Conservation (phyloP, 352 stramenopile species). For the Phytophthora brassicae region DNA sequence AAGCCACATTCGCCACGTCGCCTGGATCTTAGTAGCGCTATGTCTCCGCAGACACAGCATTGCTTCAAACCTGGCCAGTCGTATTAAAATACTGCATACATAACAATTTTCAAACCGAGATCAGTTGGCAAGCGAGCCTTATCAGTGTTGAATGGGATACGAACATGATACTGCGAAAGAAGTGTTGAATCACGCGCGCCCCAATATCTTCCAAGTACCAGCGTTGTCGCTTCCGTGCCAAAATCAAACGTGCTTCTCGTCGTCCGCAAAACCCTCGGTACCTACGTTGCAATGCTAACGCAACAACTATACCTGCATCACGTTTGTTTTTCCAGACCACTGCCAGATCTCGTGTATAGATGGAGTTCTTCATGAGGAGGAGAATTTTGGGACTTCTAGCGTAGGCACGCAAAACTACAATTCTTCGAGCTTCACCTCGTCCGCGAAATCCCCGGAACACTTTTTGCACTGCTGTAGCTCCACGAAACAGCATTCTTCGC, state of each 20-base stretch:
- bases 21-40: slow-evolving; percentile 62
- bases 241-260: slow-evolving; percentile 28
- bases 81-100: slow-evolving; percentile 50
- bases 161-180: slow-evolving; percentile 78
- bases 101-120: slow-evolving; percentile 10
- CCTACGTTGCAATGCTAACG: slow-evolving; percentile 36
- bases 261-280: slow-evolving; percentile 59
- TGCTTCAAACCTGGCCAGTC: slow-evolving; percentile 43
- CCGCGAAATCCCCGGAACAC: slow-evolving; percentile 53
- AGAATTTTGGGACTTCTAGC: slow-evolving; percentile 42
- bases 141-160: slow-evolving; percentile 9
- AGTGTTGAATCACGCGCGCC: slow-evolving; percentile 63
- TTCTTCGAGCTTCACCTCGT: slow-evolving; percentile 31
- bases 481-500: slow-evolving; percentile 32
- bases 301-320: slow-evolving; percentile 46
- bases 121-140: neutral
- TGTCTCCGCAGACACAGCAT: slow-evolving; percentile 37
- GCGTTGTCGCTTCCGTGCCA: slow-evolving; percentile 33
- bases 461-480: slow-evolving; percentile 52
- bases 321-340: slow-evolving; percentile 60
- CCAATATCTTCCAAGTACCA: slow-evolving; percentile 42
- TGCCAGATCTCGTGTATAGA: slow-evolving; percentile 61
- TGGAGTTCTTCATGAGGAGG: slow-evolving; percentile 43
- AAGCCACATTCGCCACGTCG: slow-evolving; percentile 79
- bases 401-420: slow-evolving; percentile 54